Base-by-base conservation (phyloP, 2,329 filamentous ascomycete species). In the Elsinoe fawcettii region DNA sequence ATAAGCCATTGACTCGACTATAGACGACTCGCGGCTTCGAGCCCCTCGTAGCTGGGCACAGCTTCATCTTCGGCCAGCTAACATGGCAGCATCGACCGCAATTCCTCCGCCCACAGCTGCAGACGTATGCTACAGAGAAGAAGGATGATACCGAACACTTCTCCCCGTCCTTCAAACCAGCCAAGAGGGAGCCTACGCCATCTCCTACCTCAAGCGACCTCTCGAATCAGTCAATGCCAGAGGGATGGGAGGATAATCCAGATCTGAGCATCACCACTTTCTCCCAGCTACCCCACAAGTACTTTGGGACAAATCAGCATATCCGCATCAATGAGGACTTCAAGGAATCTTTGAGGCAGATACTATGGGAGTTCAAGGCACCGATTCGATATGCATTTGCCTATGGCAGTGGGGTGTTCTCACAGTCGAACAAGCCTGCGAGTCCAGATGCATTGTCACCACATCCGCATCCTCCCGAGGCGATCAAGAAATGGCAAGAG, bases 311-410 rank as follows among this genome's bases (percentile, higher is more conserved):
- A 65, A 99, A 99, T 65, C 93, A 99, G 71, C 88, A 97, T 73
- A 95, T 97, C 78, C 80, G 90, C 60, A 95, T 97, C 68, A 95
- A 97, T 69, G 85, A 90, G 68, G 91, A 97, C 70, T 93, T 97
- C 72, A 96, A 96, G 68, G 88, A 96, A 71, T 86, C 86, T 11
- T 74, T 99, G 66, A 84, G 91, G 56, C 83, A 90, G 65, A 88
- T 97, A 62, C 77, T 96, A 20, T 93, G 90, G 82, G 83, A 95
- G 66, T 97, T 99, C 72, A 81, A 86, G 54, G 92, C 93, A 0
- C 92, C 93, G 0, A 95, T 99, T 63, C 84, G 91, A 57, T 97
- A 97, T 75, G 92, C 91, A 12, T 96, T 99, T 71, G 93, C 93
- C 1, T 99, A 99, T 68, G 93, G 93, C 20, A 97, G 92, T 5